Percentiles rank a stretch among this genome's conserved stretches.
Evolutionary conservation across 371 early-diverging fungal genomes (phyloP).

Genomic region (Funneliformis caledonium): DNA sequence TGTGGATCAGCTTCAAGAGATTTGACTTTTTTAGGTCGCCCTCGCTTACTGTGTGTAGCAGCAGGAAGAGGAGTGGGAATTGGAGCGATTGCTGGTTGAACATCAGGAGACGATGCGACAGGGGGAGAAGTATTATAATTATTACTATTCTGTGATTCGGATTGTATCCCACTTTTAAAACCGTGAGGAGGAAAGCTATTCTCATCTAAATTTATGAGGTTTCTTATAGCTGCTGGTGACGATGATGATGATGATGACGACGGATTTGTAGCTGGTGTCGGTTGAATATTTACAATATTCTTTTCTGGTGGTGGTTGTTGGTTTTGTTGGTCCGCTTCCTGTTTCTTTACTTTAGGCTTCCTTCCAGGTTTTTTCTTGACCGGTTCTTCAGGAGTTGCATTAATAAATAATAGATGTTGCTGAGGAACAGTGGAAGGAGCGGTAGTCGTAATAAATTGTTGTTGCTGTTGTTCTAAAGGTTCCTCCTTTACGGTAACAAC

Average conservation of each 20-base stretch:
- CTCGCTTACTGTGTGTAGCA: not conserved
- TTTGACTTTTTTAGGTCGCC: not conserved
- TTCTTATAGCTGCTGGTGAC: not conserved
- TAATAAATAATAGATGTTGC: not conserved
- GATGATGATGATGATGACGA: not conserved
- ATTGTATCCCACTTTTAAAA: not conserved
- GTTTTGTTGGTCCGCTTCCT: not conserved
- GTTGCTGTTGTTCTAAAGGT: not conserved
- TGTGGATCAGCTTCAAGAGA: not conserved
- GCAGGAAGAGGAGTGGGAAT: not conserved
- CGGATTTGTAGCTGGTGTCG: not conserved
- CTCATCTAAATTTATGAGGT: not conserved
- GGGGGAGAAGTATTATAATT: not conserved
- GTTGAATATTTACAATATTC: not conserved
- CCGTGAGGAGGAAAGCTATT: not conserved
- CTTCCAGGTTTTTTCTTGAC: not conserved
- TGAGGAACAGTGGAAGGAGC: not conserved
- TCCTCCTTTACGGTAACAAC: not conserved
- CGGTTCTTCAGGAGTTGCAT: not conserved
- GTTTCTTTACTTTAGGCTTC: not conserved
- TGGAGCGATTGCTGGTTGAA: not conserved
- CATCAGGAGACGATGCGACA: not conserved
- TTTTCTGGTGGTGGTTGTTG: not conserved
- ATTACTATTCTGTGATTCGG: not conserved
- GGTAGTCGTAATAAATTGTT: too few species aligned